These are phyloP conservation scores for Sclerotinia sclerotiorum DNA, from an alignment of 2,329 filamentous ascomycete genomes.

Conservation along the genomic window DNA sequence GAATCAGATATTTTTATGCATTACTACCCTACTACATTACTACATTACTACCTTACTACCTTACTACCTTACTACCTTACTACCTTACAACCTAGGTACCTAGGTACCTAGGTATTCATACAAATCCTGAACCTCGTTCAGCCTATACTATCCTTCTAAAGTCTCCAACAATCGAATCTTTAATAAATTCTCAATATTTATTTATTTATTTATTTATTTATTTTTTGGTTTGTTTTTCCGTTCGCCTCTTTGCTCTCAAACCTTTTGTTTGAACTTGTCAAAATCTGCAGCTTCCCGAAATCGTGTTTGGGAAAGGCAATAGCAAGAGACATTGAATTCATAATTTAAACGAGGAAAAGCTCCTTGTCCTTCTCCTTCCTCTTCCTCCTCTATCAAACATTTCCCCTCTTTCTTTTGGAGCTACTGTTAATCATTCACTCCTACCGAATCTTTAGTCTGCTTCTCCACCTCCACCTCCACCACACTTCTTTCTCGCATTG, in stretches of 20 bases:
- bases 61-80: too few species aligned
- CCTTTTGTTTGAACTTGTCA: background rate
- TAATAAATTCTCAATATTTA: background rate
- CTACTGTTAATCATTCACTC: conserved; percentile 2
- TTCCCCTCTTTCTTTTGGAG: background rate
- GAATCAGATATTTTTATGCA: background rate
- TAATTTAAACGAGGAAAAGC: background rate
- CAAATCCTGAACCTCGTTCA: too few species aligned
- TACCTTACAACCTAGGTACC: too few species aligned
- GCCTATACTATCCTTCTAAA: too few species aligned
- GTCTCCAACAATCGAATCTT: background rate
- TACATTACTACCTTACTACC: background rate
- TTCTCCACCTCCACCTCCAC: background rate
- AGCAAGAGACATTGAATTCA: background rate
- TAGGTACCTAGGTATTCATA: too few species aligned
- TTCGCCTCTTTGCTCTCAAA: too few species aligned
- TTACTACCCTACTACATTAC: background rate
- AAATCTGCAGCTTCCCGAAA: background rate
- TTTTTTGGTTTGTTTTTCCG: background rate
- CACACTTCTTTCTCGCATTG: background rate
- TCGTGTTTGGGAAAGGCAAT: background rate
- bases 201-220: background rate
- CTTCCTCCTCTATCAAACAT: background rate
- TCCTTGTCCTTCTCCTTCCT: too few species aligned
- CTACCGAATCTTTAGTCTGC: background rate